Evolutionary conservation across 73 alveolate genomes (phyloP), one percentile per base, ranked within the genome.

Genomic region (Tetrahymena thermophila): DNA sequence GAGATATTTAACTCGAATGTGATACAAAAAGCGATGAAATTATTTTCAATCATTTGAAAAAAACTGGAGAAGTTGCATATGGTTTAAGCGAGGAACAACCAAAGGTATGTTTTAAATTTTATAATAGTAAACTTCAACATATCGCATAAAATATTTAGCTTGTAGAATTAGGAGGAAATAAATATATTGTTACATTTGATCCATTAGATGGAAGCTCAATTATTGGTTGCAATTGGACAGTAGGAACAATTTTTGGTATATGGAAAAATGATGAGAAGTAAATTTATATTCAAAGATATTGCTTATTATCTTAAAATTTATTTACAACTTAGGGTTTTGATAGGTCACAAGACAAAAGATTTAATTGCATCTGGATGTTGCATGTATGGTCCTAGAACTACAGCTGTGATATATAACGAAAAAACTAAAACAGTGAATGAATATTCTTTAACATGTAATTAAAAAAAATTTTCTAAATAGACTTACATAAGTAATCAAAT

Each of bases 181-280:
- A 94, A 42, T 97, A 95, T 96, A 97, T 85, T 9, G 98, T 97
- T 11, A 96, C 99, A 19, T 97, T 96, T 38, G 99, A 97, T 84
- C 99, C 99, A 14, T 94, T 97, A 58, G 99, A 97, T 94, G 99
- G 98, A 40, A 94, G 97, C 93, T 93, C 98, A 2, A 97, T 97
- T 35, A 96, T 97, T 35, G 98, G 97, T 56, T 85, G 98, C 35
- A 97, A 97, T 94, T 97, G 97, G 96, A 43, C 98, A n/a, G 96
- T 97, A 7, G 99, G 98, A 35, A 94, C 99, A 21, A 96, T 97
- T 31, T 97, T 97, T 84, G 98, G 96, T 56, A 96, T 97, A 85
- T 97, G 99, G 99, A 56, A 93, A 35, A 94, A 96, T 28, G 96
- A 95, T 71, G 95, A 94, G 13, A 95, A 93, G 57, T 55, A 57